These are phyloP conservation scores for Zymoseptoria crescenta DNA, from an alignment of 2,329 filamentous ascomycete species.

Conservation along the genomic window DNA sequence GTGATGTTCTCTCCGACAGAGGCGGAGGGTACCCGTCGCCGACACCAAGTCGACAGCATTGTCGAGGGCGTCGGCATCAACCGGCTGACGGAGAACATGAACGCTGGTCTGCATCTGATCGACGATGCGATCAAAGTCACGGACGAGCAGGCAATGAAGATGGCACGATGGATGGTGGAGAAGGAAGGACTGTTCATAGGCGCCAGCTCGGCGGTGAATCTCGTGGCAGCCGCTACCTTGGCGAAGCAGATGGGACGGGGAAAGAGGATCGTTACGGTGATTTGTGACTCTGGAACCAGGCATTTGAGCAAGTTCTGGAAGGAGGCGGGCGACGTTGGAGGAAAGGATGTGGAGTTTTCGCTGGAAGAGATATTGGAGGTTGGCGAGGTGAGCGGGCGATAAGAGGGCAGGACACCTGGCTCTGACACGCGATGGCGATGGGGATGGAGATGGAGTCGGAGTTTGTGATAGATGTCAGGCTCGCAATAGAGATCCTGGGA, in stretches of 20 bases:
- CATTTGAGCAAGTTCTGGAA: conserved; percentile 84
- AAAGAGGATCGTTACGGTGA: conserved; percentile 65
- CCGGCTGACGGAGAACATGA: conserved; percentile 86
- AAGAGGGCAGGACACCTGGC: not conserved
- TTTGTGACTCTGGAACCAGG: conserved; percentile 68
- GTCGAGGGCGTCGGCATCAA: conserved; percentile 96
- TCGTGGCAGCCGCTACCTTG: conserved; percentile 66
- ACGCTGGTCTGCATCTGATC: conserved; percentile 74
- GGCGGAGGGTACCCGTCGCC: conserved; percentile 77
- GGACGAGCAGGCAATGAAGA: conserved; percentile 79
- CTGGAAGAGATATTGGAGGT: conserved; percentile 51
- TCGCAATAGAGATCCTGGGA: too few species aligned
- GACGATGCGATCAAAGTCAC: conserved; percentile 85
- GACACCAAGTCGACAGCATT: conserved; percentile 89
- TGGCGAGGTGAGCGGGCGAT: not conserved
- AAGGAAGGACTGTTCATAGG: conserved; percentile 91
- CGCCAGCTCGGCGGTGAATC: conserved; percentile 95
- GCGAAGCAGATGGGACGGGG: conserved; percentile 53
- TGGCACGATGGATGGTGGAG: conserved; percentile 96
- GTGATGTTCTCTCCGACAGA: conserved; percentile 93
- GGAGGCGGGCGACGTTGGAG: conserved; percentile 58
- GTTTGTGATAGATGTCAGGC: too few species aligned
- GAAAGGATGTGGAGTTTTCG: conserved; percentile 35
- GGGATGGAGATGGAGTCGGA: too few species aligned
- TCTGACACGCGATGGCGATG: not conserved